Evolutionary conservation across 495 filamentous ascomycete species (phyloP).

Genomic region (Xylaria grammica): DNA sequence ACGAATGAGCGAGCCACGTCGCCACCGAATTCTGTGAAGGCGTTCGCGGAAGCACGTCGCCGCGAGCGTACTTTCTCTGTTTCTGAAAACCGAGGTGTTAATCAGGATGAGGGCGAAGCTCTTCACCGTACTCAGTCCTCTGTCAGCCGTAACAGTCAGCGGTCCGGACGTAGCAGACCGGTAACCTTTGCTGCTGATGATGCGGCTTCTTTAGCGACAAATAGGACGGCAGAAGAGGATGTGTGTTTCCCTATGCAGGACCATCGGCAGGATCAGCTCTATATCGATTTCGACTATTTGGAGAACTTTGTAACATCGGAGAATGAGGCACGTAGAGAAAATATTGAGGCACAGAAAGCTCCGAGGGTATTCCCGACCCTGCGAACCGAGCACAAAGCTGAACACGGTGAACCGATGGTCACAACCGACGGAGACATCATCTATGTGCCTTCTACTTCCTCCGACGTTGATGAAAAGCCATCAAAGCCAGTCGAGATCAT

Average conservation of each 20-base stretch:
- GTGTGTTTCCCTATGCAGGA: conserved; percentile 76
- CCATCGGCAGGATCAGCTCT: conserved; percentile 48
- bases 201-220: conserved; percentile 54
- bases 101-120: conserved; percentile 63
- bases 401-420: conserved; percentile 32
- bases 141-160: conserved; percentile 60
- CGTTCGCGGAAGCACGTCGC: conserved; percentile 81
- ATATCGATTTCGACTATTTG: conserved; percentile 86
- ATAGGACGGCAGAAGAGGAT: conserved; percentile 74
- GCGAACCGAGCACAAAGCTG: conserved; percentile 32
- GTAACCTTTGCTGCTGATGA: conserved; percentile 52
- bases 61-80: conserved; percentile 61
- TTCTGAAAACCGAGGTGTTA: conserved; percentile 45
- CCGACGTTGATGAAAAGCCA: conserved; percentile 43
- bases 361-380: conserved; percentile 69
- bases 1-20: conserved; percentile 68
- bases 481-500: conserved; percentile 21
- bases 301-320: conserved; percentile 74
- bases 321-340: conserved; percentile 56
- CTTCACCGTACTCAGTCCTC: conserved; percentile 76
- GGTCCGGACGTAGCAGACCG: conserved; percentile 47
- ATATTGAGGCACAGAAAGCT: conserved; percentile 39
- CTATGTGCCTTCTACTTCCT: conserved; percentile 47
- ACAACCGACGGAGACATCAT: conserved; percentile 57
- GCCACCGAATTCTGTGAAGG: conserved; percentile 95